Evolutionary conservation across 2,329 filamentous ascomycete species (phyloP).

Genomic region (Tricladium varicosporioides): DNA sequence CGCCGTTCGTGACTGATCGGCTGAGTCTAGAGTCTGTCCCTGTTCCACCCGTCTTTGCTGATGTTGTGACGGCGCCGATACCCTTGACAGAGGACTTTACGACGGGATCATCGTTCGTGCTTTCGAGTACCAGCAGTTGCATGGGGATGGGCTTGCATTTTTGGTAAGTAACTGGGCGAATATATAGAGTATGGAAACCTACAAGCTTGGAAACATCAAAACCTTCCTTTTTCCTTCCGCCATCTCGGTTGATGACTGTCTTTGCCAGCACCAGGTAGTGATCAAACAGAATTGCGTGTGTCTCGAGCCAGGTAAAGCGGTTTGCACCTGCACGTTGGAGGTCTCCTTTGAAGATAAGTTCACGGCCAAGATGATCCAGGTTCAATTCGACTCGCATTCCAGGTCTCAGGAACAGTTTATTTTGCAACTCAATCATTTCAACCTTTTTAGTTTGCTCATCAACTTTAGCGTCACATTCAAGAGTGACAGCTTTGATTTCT

Average conservation of each 20-base stretch:
- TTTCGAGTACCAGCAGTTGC: conserved; percentile 91
- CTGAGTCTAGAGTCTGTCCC: conserved; percentile 54
- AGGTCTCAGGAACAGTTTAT: conserved; percentile 80
- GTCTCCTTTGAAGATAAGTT: conserved; percentile 86
- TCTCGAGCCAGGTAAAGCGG: conserved; percentile 90
- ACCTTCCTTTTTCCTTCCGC: conserved; percentile 71
- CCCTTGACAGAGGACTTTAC: conserved; percentile 66
- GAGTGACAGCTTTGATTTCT: conserved; percentile 84
- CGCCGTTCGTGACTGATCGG: conserved; percentile 33
- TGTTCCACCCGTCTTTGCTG: conserved; percentile 59
- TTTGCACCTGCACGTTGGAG: conserved; percentile 85
- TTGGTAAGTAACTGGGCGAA: conserved; percentile 18
- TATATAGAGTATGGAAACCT: conserved; percentile 32
- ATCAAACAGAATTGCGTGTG: conserved; percentile 90
- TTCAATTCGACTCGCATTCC: conserved; percentile 87
- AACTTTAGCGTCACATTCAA: conserved; percentile 89
- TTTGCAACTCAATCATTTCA: conserved; percentile 77
- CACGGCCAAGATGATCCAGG: conserved; percentile 87
- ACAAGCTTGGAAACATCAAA: conserved; percentile 94
- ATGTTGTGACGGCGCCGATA: conserved; percentile 58
- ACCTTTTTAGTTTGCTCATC: conserved; percentile 92
- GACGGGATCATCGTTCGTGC: conserved; percentile 86
- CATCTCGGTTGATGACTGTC: conserved; percentile 64
- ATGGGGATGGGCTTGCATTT: conserved; percentile 86
- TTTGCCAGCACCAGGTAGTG: conserved; percentile 96